Base-by-base conservation (phyloP, 805 yeast genomes). In the Cyberlindnera samutprakarnensis region DNA sequence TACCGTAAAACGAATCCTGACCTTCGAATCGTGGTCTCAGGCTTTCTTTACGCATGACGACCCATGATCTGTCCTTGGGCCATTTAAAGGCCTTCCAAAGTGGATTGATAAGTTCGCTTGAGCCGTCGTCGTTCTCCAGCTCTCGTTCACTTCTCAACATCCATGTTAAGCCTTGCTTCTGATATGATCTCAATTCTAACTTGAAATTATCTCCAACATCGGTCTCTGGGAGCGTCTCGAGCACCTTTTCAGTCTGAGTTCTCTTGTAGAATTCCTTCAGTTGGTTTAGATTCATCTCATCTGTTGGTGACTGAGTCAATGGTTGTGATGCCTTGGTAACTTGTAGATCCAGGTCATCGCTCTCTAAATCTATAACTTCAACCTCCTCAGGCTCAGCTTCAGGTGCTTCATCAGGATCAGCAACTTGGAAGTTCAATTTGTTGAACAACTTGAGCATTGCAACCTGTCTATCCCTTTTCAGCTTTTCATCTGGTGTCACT, bases 81-180 rank as follows among this genome's bases (percentile, higher is more conserved):
- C 94, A 88, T 38, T 56, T 59, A 46, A 73, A 80, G 32, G 74
- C 75, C 33, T 73, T 76, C 96, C 96, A 88, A 18, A 88, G 56
- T 0, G 97, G 97, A 48, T 87, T 83, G 61, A 81, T 68, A 23
- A 73, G 59, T 13, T 23, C 18, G 7, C 31, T 17, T 7, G 14
- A 9, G 6, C 14, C 21, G 3, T 74, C 78, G 6, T 67, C 70
- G 19, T 66, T 59, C 46, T 31, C 65, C 38, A 69, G 56, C 41
- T 79, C 87, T 24, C 71, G 66, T 49, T 87, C 95, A 35, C 90
- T 63, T 20, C 75, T 68, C n/a, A 86, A 57, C 90, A 87, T 79
- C 96, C 96, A 87, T 1, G 88, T 74, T 19, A 86, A 57, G 0
- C 94, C 95, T 46, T 79, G 85, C 39, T 72, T 77, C 55, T 90